Evolutionary conservation across 345 rosid species (phyloP), one percentile per base, ranked within the genome.

Genomic region (Citrus unshiu): DNA sequence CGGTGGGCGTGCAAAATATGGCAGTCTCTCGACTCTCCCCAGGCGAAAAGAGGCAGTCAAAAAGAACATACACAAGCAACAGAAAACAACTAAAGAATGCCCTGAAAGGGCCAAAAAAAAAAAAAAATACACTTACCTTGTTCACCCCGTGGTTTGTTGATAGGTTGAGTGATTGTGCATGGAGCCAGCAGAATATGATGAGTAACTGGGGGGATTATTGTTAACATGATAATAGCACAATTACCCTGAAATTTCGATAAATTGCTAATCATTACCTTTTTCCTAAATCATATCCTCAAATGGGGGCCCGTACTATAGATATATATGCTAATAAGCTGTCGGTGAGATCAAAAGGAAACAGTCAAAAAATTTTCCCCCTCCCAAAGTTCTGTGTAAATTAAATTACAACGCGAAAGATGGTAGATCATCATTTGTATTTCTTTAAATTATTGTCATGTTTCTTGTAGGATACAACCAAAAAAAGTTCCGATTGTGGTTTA

Each of bases 151-250:
- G 61, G 63, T 19, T 71, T 43, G 39, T 67, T 67, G 37, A 70
- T 24, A 60, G 74, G 39, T 6, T 10, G 59, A 30, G 71, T 65
- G 43, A 65, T 12, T 65, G 78, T 65, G n/a, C n/a, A n/a, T n/a
- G 72, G 79, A 76, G 79, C 79, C 72, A 30, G 22, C 30, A 30
- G 70, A 29, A 29, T 49, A 12, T 46, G 77, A 74, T 27, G n/a
- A 74, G 68, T 7, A 61, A 65, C 35, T n/a, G 2, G 12, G 21
- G 40, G 32, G 49, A 24, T 59, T 59, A n/a, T 59, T 39, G n/a
- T n/a, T 6, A 56, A 34, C 22, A 72, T 56, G 29, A 56, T 32
- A 14, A 40, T 40, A 40, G 6, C 72, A 19, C 29, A 27, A 10
- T 19, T 10, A 21, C 40, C 40, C 6, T 30, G 35, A 22, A 61